These are phyloP conservation scores for Coemansia sp. DNA, from an alignment of 192 early-diverging fungal species.

Conservation along the genomic window DNA sequence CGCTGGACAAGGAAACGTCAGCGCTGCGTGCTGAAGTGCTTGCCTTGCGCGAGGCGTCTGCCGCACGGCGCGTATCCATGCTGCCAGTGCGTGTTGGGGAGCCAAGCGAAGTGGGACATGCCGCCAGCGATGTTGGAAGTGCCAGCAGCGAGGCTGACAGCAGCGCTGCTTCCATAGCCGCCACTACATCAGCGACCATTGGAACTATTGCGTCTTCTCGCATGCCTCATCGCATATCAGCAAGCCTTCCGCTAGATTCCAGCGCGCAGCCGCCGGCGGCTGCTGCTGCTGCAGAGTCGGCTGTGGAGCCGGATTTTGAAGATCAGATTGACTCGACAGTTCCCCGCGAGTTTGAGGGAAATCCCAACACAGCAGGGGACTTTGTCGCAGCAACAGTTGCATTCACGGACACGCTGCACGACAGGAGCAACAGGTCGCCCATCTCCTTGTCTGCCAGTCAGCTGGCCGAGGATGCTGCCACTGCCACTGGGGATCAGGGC, in stretches of 20 bases:
- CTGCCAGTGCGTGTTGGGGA: constrained; percentile 12
- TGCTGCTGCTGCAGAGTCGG: background rate
- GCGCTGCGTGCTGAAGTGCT: constrained; percentile 44
- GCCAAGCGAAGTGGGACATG: constrained; percentile 2
- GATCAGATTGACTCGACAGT: constrained; percentile 9
- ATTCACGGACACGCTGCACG: constrained; percentile 7
- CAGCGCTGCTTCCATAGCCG: constrained; percentile 25
- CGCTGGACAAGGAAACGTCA: constrained; percentile 34
- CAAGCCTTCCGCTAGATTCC: background rate
- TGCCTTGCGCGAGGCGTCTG: constrained; percentile 15
- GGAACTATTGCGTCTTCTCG: constrained; percentile 28
- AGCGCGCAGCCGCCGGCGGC: background rate
- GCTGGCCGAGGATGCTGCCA: constrained; percentile 7
- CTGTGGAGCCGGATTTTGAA: constrained; percentile 1
- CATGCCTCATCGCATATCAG: constrained; percentile 19
- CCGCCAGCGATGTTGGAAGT: constrained; percentile 10
- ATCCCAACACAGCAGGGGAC: background rate
- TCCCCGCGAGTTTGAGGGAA: constrained; percentile 30
- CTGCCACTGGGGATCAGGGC: background rate
- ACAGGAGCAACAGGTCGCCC: background rate
- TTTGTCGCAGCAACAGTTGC: constrained; percentile 5
- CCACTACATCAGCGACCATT: constrained; percentile 39
- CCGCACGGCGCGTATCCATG: constrained; percentile 25
- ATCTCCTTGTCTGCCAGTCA: constrained; percentile 1
- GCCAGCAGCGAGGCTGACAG: constrained; percentile 10